These are phyloP conservation scores for Fusarium keratoplasticum DNA, from an alignment of 2,329 filamentous ascomycete genomes.

Conservation along the genomic window DNA sequence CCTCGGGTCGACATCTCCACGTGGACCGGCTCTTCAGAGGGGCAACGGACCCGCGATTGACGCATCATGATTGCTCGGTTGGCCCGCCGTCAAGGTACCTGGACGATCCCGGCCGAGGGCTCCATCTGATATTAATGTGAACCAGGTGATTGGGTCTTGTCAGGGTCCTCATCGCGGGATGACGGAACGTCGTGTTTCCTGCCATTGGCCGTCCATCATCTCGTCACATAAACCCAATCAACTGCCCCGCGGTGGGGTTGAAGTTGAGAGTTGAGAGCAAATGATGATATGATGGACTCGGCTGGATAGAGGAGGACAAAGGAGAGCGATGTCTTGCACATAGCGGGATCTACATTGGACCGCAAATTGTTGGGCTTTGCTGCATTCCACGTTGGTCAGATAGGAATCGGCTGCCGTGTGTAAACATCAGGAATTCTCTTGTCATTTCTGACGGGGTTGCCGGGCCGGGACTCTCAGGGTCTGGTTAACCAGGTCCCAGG, in stretches of 20 bases:
- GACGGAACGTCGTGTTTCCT: constrained; percentile 25
- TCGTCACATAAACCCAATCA: not conserved
- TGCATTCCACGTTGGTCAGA: not conserved
- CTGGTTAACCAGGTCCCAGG: constrained; percentile 9
- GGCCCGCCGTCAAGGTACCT: constrained; percentile 29
- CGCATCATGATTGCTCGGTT: constrained; percentile 34
- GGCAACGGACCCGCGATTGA: constrained; percentile 19
- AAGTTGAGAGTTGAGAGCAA: constrained; percentile 9
- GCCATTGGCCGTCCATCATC: constrained; percentile 25
- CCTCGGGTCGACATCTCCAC: constrained; percentile 27
- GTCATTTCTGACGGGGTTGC: constrained; percentile 32
- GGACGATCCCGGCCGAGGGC: constrained; percentile 16
- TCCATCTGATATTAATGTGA: constrained; percentile 36
- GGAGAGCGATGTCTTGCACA: not conserved
- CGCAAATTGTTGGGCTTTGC: not conserved
- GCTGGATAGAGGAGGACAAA: not conserved
- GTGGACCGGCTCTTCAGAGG: constrained; percentile 15
- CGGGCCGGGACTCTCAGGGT: constrained; percentile 27
- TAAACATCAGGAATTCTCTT: constrained; percentile 17
- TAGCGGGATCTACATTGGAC: not conserved
- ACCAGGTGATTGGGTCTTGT: constrained; percentile 35
- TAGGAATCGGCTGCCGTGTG: not conserved
- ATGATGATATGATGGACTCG: constrained; percentile 26
- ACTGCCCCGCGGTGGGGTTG: constrained; percentile 40
- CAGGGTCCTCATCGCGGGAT: constrained; percentile 21